Base-by-base conservation (phyloP, 1,284 basidiomycete genomes). In the Ustilago xerochloae region DNA sequence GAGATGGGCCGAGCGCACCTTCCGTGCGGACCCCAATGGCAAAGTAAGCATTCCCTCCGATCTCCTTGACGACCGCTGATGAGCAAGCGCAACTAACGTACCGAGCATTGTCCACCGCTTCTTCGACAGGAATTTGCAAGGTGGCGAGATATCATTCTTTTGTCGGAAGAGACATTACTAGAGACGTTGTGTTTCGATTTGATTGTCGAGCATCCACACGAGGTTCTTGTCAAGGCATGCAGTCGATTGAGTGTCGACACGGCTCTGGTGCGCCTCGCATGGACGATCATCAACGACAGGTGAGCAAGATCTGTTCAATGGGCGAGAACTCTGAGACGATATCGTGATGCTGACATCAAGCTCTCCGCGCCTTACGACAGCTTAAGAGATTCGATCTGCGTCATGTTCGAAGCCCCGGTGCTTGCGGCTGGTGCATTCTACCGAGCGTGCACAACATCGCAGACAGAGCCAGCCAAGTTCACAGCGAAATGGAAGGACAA, bases 151-250 rank as follows among this genome's bases (percentile, higher is more conserved):
- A 64, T 88, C 0, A 93, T 97, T 53, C 86, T 96, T 1, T 85
- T 89, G 20, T 90, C 90, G 1, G 94, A 97, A 84, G 93, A 95
- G 85, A 88, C 90, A 20, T 87, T 94, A 0, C 87, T 97, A 7
- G 93, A 94, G 78, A 91, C 92, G 0, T 87, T 97, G 5, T 96
- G 93, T 86, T 97, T 97, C 82, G 94, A 97, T 84, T 91, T 95
- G 81, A 89, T 91, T 33, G 89, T 94, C 20, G 89, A 90, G 65
- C 93, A 90, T 75, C 92, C 93, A 20, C 93, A 94, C 39, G 74
- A 80, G 51, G 63, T 77, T 16, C 69, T 81, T 5, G 70, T 81
- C 43, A 78, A 75, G 24, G 79, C 81, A 4, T 71, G 75, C 20
- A 73, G 67, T 33, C 54, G 58, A 22, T 55, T 83, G 28, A 64